Base-by-base conservation (phyloP, 495 filamentous ascomycete genomes). In the Penicillium roqueforti region DNA sequence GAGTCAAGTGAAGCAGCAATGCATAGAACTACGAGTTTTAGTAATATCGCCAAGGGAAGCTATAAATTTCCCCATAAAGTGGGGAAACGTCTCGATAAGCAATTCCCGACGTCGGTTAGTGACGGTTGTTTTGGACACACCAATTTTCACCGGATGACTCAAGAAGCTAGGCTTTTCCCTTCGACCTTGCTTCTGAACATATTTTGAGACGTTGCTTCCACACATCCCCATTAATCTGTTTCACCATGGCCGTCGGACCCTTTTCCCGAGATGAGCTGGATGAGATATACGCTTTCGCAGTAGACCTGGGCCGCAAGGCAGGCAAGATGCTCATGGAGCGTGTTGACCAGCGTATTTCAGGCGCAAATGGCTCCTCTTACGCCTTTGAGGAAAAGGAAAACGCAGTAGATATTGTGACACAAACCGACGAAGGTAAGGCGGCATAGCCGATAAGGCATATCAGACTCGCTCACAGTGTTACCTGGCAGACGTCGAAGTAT, bases 381-480 rank as follows among this genome's bases (percentile, higher is more conserved):
- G 46, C 51, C 7, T 70, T 72, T 22, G 61, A 69, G 16, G 73
- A 76, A 68, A 89, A 89, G 60, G 83, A 85, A 16, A 87, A 77
- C 60, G 75, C 86, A 0, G 86, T 89, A 9, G 84, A 88, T 62
- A 80, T 88, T 46, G 85, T 89, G 29, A 87, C 85, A 25, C 80
- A 87, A 70, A 83, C 82, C 1, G 84, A 87, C 60, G 79, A 86
- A 68, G 83, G 84, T 85, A 59, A 38, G 29, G 18, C 18, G 13
- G 14, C 13, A 3, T 16, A 11, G 16, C 20, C 8, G 19, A 32
- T 16, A 14, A 47, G 19, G 19, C 6, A 26, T 39, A 18, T 31
- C 9, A 18, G 68, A 80, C 63, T 61, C 45, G 45, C 22, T 51
- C 6, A 29, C 42, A 10, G 3, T 16, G 4, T 9, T 42, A 7